Conservation (phyloP, 2,329 filamentous ascomycete genomes). For the Ustilaginoidea virens region DNA sequence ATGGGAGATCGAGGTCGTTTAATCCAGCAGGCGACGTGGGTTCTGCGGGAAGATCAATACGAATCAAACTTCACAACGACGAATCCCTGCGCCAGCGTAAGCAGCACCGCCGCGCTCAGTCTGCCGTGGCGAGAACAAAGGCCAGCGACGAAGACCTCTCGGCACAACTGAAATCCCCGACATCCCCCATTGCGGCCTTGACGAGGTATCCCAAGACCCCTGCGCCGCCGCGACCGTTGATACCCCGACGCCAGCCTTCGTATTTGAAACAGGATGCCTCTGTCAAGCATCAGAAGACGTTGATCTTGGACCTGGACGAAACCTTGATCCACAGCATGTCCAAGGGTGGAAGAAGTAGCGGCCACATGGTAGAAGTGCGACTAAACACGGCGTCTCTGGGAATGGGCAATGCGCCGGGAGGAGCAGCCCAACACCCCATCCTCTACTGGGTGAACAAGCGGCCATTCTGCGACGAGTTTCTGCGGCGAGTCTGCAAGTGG, state of each 20-base stretch:
- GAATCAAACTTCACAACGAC: slow-evolving; percentile 79
- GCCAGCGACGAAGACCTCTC: slow-evolving; percentile 40
- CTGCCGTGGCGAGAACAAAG: slow-evolving; percentile 27
- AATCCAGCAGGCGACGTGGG: slow-evolving; percentile 44
- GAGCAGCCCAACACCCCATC: slow-evolving; percentile 73
- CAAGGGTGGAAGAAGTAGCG: slow-evolving; percentile 82
- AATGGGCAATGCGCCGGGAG: slow-evolving; percentile 46
- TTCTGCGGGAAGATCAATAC: slow-evolving; percentile 63
- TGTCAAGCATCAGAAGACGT: slow-evolving; percentile 63
- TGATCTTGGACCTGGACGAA: slow-evolving; percentile 92
- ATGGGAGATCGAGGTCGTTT: slow-evolving; percentile 49
- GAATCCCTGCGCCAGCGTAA: slow-evolving; percentile 60
- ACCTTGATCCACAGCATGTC: slow-evolving; percentile 97
- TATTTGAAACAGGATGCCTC: slow-evolving; percentile 52
- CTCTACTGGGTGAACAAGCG: slow-evolving; percentile 98
- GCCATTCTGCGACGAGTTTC: slow-evolving; percentile 90
- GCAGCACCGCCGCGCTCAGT: slow-evolving; percentile 46
- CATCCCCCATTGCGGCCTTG: slow-evolving; percentile 61
- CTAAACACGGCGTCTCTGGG: slow-evolving; percentile 58
- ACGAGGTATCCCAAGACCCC: slow-evolving; percentile 86
- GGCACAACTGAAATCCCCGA: slow-evolving; percentile 83
- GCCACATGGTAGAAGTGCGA: slow-evolving; percentile 97
- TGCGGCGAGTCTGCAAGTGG: slow-evolving; percentile 89
- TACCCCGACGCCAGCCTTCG: slow-evolving; percentile 78
- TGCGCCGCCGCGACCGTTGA: slow-evolving; percentile 74